Conservation (phyloP, 345 rosid species). For the Acer negundo region DNA sequence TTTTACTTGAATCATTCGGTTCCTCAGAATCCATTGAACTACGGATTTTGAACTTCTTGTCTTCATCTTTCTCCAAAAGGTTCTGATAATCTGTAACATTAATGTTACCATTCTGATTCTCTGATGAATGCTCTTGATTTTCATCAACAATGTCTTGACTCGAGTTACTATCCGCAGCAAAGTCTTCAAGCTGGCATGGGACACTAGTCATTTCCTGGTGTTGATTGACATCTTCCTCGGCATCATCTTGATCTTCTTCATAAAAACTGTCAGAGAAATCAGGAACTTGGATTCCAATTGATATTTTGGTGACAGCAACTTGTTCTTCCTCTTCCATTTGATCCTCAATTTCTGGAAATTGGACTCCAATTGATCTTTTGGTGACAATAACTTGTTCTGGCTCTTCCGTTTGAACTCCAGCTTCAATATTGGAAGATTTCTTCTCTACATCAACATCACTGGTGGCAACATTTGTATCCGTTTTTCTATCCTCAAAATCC, state of each 20-base stretch:
- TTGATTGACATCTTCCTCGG: constrained; percentile 10
- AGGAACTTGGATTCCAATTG: constrained; percentile 15
- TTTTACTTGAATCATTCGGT: constrained; percentile 19
- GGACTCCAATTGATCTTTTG: constrained; percentile 18
- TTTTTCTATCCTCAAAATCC: constrained; percentile 11
- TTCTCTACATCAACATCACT: constrained; percentile 1
- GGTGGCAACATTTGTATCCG: constrained; percentile 5
- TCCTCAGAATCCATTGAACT: constrained; percentile 24
- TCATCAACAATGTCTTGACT: constrained; percentile 11
- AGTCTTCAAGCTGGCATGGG: not conserved
- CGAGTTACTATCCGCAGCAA: constrained; percentile 6
- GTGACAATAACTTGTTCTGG: not conserved
- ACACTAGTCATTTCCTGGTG: not conserved
- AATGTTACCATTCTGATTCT: not conserved
- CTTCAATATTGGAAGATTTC: constrained; percentile 11
- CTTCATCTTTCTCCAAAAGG: constrained; percentile 21
- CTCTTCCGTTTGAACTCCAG: constrained; percentile 21
- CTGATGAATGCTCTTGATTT: constrained; percentile 11
- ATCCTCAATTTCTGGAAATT: constrained; percentile 6
- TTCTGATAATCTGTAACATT: constrained; percentile 20
- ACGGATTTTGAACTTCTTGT: constrained; percentile 19
- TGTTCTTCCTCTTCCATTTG: not conserved
- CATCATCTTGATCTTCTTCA: constrained; percentile 14
- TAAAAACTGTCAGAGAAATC: constrained; percentile 8
- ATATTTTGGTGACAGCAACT: constrained; percentile 3